Evolutionary conservation across 495 filamentous ascomycete genomes (phyloP).

Genomic region (Neurospora sp.): DNA sequence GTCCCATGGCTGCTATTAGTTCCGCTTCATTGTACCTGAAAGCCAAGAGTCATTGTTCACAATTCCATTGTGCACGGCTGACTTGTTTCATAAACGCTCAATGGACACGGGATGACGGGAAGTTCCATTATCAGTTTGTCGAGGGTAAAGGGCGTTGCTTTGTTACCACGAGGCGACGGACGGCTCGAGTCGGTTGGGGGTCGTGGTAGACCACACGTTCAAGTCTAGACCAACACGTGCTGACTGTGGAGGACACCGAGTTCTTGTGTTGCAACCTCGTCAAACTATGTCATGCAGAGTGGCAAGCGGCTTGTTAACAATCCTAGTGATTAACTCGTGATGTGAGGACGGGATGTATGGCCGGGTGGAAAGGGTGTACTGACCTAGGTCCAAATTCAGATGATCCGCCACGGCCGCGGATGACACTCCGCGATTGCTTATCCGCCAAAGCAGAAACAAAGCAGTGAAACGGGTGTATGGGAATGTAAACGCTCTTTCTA

Average conservation of each 20-base stretch:
- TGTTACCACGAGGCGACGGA: not conserved
- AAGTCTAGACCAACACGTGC: not conserved
- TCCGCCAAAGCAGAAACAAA: not conserved
- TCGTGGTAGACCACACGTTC: not conserved
- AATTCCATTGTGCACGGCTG: not conserved
- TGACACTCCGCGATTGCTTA: not conserved
- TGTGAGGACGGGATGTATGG: not conserved
- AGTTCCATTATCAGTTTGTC: not conserved
- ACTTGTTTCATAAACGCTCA: not conserved
- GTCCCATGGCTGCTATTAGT: not conserved
- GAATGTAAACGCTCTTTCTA: not conserved
- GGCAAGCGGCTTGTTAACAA: not conserved
- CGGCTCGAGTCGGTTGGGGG: not conserved
- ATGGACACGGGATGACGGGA: not conserved
- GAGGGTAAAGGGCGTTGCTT: not conserved
- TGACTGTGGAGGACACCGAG: not conserved
- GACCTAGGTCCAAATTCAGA: not conserved
- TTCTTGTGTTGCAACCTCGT: not conserved
- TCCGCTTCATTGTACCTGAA: not conserved
- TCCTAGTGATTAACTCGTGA: not conserved
- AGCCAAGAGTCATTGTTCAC: not conserved
- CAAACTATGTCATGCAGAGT: not conserved
- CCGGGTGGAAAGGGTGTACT: not conserved
- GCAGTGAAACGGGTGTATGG: not conserved
- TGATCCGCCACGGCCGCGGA: not conserved